phyloP scores from a whole-genome alignment of 345 rosid genomes.

The Psidium friedrichsthalianum region DNA sequence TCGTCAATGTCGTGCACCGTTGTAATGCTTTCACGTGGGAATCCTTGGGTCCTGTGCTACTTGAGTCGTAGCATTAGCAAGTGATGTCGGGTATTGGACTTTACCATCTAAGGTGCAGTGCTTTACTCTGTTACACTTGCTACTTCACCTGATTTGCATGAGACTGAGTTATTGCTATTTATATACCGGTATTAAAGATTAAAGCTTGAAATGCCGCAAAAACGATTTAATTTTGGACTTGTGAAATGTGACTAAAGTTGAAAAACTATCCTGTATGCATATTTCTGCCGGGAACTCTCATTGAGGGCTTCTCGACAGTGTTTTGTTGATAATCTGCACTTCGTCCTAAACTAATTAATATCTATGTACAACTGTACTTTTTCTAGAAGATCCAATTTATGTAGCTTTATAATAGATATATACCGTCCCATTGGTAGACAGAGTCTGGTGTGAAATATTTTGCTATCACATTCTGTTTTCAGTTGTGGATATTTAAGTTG shows the following conservation, averaged over 20 bases:
- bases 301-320: background rate
- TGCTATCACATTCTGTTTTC: background rate
- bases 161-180: background rate
- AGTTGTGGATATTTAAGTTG: background rate
- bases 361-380: background rate
- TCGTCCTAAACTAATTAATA: background rate
- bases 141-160: background rate
- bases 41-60: background rate
- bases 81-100: background rate
- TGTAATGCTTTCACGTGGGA: background rate
- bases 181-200: background rate
- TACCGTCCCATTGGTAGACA: background rate
- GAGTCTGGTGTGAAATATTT: background rate
- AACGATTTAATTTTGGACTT: background rate
- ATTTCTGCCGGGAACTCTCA: background rate
- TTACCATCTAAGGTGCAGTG: background rate
- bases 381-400: background rate
- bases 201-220: background rate
- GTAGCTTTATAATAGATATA: background rate
- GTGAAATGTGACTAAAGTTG: background rate
- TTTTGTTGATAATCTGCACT: background rate
- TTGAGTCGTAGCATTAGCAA: background rate
- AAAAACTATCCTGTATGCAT: background rate
- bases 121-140: background rate
- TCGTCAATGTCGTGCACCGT: background rate